Evolutionary conservation across 2,329 filamentous ascomycete genomes (phyloP).

Genomic region (Remersonia thermophila): DNA sequence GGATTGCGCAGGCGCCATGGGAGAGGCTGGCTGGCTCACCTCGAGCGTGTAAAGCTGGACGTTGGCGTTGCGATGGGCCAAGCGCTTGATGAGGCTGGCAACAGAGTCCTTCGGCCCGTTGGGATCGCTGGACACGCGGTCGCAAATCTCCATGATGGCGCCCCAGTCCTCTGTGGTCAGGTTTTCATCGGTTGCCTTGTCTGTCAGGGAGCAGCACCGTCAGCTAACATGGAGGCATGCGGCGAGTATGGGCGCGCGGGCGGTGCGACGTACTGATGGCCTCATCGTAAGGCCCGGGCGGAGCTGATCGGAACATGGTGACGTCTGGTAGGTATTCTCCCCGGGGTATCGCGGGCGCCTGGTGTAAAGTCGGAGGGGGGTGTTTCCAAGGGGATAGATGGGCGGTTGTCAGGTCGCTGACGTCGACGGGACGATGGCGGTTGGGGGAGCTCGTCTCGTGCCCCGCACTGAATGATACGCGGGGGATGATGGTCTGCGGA

Average conservation of each 20-base stretch:
- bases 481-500: too few species aligned
- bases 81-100: constrained; percentile 78
- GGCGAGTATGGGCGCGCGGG: background rate
- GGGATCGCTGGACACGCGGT: constrained; percentile 41
- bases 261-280: constrained; percentile 37
- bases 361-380: too few species aligned
- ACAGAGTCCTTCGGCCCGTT: constrained; percentile 70
- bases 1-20: background rate
- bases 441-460: background rate
- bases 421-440: background rate
- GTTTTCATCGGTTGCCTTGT: constrained; percentile 90
- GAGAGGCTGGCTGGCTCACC: too few species aligned
- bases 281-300: constrained; percentile 46
- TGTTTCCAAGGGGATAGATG: too few species aligned
- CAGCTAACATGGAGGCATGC: constrained; percentile 7
- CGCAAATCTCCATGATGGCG: constrained; percentile 52
- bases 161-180: constrained; percentile 70
- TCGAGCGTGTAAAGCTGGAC: constrained; percentile 92
- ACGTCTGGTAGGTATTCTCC: too few species aligned
- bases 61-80: constrained; percentile 89
- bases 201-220: constrained; percentile 23
- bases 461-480: background rate
- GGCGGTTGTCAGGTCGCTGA: constrained; percentile 1
- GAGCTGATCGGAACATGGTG: constrained; percentile 47
- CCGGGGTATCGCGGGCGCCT: too few species aligned